Evolutionary conservation across 805 yeast species (phyloP), one percentile per base, ranked within the genome.

Genomic region (Candida qinlingensis): DNA sequence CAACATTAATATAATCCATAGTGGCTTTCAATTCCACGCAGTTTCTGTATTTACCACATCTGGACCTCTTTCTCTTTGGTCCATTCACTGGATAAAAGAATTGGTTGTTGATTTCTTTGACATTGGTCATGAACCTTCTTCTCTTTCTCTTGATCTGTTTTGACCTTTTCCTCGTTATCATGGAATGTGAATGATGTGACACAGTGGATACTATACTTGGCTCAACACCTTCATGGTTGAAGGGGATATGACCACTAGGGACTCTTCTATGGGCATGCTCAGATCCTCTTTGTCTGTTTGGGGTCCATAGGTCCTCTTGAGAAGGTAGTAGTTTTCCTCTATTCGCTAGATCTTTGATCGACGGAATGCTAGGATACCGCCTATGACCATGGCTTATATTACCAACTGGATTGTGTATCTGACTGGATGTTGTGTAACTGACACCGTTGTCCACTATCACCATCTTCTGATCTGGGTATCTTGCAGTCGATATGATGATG

Each of bases 81-180:
- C 55, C 60, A 33, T 54, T 51, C 7, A 58, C 62, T 3, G 63
- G 64, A 28, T 57, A 54, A 39, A 59, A 54, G 45, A 54, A 57
- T 30, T 51, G 51, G 26, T 41, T 54, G 29, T 39, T 51, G 2
- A 54, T 25, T 38, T 60, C 65, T 33, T 49, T 54, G 10, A 44
- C 19, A 35, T 53, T 59, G 44, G 52, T 46, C 62, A 61, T 58
- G 31, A 47, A 44, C 39, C 49, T 50, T 38, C 65, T 48, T 27
- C 50, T 57, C 44, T 49, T 51, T 13, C 46, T 41, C 45, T 43
- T 46, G 28, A 46, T 46, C 19, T 50, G 44, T 13, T 37, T 47
- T 3, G 61, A 54, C 5, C 48, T n/a, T 27, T 41, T 52, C 44
- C 60, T 42, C 4, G 57, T 42, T 3, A 48, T 48, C 3, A 45